Percentiles rank a stretch among this genome's conserved stretches.
Evolutionary conservation across 257 asterid species (phyloP).

Genomic region (Solanum pennellii): DNA sequence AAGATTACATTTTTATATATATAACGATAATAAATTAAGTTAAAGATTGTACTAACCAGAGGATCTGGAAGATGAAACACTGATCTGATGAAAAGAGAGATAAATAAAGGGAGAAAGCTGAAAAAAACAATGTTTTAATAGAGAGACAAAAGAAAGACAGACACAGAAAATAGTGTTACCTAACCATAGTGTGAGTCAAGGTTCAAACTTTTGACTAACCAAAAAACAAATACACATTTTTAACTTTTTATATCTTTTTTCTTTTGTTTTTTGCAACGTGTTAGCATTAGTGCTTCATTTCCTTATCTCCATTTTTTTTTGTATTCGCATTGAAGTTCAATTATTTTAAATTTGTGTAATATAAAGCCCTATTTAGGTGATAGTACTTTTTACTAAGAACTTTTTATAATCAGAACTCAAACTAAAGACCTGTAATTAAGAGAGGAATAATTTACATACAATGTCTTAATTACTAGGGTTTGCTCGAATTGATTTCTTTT

Average conservation of each 20-base stretch:
- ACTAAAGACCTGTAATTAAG: background rate
- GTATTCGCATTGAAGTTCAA: no score
- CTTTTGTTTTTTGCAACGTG: background rate
- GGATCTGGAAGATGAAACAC: conserved; percentile 15
- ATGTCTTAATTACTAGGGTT: background rate
- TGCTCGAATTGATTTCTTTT: background rate
- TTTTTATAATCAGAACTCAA: background rate
- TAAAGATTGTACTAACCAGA: background rate
- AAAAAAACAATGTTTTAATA: background rate
- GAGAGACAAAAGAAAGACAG: background rate
- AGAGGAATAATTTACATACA: background rate
- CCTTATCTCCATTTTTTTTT: background rate
- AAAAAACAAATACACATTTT: background rate
- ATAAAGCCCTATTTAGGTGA: accelerated
- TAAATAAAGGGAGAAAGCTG: background rate
- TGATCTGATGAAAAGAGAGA: conserved; percentile 7
- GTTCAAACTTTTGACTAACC: conserved; percentile 1
- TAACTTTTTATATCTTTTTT: background rate
- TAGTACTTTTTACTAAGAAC: no score
- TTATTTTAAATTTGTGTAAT: no score
- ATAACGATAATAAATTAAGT: background rate
- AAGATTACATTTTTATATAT: background rate
- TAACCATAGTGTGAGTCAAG: background rate
- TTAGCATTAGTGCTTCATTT: background rate
- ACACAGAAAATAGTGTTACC: background rate